Conservation (phyloP, 148 eudicot genomes). For the Rhododendron molle region DNA sequence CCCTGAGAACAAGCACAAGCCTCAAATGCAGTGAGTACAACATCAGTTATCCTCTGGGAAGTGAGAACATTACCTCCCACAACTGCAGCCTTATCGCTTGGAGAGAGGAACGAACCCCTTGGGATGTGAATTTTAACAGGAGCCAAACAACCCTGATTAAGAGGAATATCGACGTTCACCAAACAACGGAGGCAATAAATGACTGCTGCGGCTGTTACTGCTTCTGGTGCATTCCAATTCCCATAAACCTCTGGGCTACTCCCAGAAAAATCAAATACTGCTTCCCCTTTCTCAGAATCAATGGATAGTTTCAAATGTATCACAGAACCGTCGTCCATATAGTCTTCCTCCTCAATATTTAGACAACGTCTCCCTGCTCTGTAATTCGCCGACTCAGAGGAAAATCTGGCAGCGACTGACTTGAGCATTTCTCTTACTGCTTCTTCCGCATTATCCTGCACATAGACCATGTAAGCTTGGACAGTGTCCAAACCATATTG, state of each 20-base stretch:
- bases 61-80: conserved; percentile 98
- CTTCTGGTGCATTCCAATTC: conserved; percentile 97
- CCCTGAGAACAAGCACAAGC: conserved; percentile 99
- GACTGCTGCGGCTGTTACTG: conserved; percentile 90
- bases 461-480: conserved; percentile 89
- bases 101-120: conserved; percentile 81
- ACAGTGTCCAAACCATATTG: conserved; percentile 82
- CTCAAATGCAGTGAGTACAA: conserved; percentile 86
- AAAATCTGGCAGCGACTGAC: conserved; percentile 64
- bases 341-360: conserved; percentile 89
- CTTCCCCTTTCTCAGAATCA: conserved; percentile 70
- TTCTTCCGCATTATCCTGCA: conserved; percentile 80
- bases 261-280: conserved; percentile 76
- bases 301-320: conserved; percentile 81
- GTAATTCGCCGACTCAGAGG: conserved; percentile 23
- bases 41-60: conserved; percentile 94
- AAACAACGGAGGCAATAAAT: conserved; percentile 91
- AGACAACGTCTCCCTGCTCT: conserved; percentile 26
- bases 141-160: conserved; percentile 94
- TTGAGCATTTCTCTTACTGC: conserved; percentile 98
- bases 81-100: conserved; percentile 95
- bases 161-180: conserved; percentile 89
- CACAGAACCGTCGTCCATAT: conserved; percentile 91
- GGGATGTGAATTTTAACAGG: conserved; percentile 85
- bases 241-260: conserved; percentile 96